These are phyloP conservation scores for Erodium trifolium DNA, from an alignment of 441 rosid species.

Conservation along the genomic window DNA sequence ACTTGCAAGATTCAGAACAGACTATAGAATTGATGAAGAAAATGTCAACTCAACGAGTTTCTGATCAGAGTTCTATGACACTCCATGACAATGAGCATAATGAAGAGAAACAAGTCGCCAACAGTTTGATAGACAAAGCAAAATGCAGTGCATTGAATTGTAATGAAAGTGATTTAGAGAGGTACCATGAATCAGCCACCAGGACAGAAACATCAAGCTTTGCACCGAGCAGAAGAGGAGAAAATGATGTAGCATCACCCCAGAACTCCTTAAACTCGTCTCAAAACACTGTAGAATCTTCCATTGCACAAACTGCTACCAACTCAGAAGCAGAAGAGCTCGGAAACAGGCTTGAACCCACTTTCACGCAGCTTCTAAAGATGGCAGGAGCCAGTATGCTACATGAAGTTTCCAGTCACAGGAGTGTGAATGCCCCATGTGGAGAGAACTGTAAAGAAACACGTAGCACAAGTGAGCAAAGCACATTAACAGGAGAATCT, in stretches of 20 bases:
- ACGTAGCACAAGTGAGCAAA: constrained; percentile 21
- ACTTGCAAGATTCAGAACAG: constrained; percentile 25
- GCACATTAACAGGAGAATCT: constrained; percentile 23
- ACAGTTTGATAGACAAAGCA: constrained; percentile 21
- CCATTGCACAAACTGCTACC: constrained; percentile 24
- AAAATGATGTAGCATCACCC: background rate
- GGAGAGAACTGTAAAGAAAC: constrained; percentile 26
- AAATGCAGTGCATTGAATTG: constrained; percentile 22
- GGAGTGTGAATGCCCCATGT: constrained; percentile 17
- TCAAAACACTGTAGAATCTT: background rate
- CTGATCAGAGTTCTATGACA: too few relatives aligned
- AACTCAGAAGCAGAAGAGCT: constrained; percentile 33
- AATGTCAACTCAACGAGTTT: too few relatives aligned
- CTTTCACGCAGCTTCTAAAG: constrained; percentile 46
- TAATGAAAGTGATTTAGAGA: constrained; percentile 23
- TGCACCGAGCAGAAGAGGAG: too few relatives aligned
- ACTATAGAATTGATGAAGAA: too few relatives aligned
- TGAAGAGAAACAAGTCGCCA: too few relatives aligned
- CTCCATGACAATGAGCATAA: too few relatives aligned
- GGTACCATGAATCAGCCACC: constrained; percentile 17
- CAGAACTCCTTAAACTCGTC: background rate
- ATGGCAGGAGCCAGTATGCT: constrained; percentile 33
- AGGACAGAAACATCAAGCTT: too few relatives aligned
- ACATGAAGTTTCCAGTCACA: constrained; percentile 26
- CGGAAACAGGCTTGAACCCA: constrained; percentile 19